phyloP scores from a whole-genome alignment of 108 stramenopile genomes.

The Cylindrotheca fusiformis region DNA sequence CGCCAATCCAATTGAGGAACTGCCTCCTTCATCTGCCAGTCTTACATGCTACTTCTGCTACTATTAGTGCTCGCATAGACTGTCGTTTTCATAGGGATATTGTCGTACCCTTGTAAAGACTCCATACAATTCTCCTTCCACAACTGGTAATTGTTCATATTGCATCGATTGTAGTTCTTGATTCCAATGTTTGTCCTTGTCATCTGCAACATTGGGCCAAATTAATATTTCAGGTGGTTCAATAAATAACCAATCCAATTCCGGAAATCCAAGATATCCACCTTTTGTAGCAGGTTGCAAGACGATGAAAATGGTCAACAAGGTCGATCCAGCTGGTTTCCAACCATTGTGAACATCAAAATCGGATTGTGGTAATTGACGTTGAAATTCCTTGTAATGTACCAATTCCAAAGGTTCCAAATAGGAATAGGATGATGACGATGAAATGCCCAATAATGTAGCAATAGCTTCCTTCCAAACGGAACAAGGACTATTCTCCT shows the following conservation, averaged over 20 bases:
- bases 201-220: constrained; percentile 6
- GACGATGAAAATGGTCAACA: constrained; percentile 38
- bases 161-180: not conserved
- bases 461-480: not conserved
- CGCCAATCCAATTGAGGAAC: no score
- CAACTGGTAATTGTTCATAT: constrained; percentile 13
- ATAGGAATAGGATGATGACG: not conserved
- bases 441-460: not conserved
- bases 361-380: constrained; percentile 22
- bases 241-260: constrained; percentile 40
- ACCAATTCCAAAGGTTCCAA: constrained; percentile 16
- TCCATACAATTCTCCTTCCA: constrained; percentile 11
- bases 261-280: constrained; percentile 46
- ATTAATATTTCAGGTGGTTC: constrained; percentile 3
- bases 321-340: constrained; percentile 43
- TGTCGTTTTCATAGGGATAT: constrained; percentile 1
- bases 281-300: constrained; percentile 26
- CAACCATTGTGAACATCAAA: constrained; percentile 33
- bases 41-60: no score
- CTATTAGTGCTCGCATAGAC: no score
- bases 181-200: not conserved
- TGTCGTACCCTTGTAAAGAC: not conserved
- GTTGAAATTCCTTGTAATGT: not conserved
- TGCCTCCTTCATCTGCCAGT: no score
- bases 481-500: not conserved